A percentile compares a stretch with the other conserved stretches of the same genome.
Evolutionary conservation across 345 rosid species (phyloP).

Genomic region (Gossypium rotundifolium): DNA sequence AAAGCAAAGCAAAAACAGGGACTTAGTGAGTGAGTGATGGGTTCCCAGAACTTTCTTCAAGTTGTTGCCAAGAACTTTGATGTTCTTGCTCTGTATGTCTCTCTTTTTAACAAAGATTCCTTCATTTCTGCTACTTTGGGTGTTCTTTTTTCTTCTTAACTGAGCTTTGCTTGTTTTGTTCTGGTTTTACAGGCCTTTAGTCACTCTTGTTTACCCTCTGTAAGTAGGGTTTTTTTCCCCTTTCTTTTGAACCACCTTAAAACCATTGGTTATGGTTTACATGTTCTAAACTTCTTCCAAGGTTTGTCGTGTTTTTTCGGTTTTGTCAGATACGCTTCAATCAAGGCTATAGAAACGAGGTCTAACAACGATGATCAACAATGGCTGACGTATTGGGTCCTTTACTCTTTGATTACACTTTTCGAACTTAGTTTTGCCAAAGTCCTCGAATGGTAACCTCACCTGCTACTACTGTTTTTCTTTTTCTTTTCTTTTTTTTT

Average conservation of each 20-base stretch:
- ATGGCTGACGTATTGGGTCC: conserved; percentile 87
- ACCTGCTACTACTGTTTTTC: background rate
- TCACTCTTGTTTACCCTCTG: conserved; percentile 76
- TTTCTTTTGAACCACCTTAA: background rate
- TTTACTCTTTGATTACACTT: conserved; percentile 68
- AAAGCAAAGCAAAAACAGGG: background rate
- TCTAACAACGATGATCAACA: conserved; percentile 58
- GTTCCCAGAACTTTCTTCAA: conserved; percentile 55
- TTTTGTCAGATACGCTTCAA: conserved; percentile 54
- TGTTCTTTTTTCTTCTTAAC: background rate
- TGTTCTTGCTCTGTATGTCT: conserved; percentile 62
- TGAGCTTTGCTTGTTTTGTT: background rate
- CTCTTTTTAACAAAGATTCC: background rate
- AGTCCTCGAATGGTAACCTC: conserved; percentile 45
- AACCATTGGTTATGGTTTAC: background rate
- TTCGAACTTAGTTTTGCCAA: conserved; percentile 70
- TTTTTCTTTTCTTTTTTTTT: too few relatives aligned
- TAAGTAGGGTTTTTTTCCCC: conserved; percentile 28
- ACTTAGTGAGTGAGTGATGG: conserved; percentile 20
- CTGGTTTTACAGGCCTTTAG: conserved; percentile 51
- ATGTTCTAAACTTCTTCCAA: background rate
- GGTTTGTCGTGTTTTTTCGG: background rate
- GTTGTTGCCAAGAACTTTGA: conserved; percentile 67
- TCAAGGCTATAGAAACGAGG: conserved; percentile 68
- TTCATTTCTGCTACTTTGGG: background rate